phyloP scores from a whole-genome alignment of 2,329 filamentous ascomycete genomes.

The Colletotrichum coccodes region DNA sequence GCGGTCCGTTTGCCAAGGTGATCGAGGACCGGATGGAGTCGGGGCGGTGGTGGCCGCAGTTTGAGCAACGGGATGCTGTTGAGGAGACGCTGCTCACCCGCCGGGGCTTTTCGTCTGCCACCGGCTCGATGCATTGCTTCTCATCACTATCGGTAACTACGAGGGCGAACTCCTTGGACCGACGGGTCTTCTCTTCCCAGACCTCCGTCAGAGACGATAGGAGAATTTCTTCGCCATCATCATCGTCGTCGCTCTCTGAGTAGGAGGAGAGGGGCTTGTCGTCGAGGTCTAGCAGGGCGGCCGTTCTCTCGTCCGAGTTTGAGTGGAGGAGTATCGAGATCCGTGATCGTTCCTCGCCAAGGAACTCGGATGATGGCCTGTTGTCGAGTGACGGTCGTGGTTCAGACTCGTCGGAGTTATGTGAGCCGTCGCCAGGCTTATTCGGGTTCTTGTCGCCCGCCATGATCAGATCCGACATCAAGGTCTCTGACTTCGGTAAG shows the following conservation, averaged over 20 bases:
- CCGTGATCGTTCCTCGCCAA: constrained; percentile 16
- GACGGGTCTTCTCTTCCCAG: constrained; percentile 10
- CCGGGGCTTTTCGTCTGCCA: neutral
- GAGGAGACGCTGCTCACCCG: neutral
- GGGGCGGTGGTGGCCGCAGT: constrained; percentile 13
- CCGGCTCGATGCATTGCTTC: neutral
- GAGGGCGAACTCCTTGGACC: neutral
- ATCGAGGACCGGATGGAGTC: neutral
- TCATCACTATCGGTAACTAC: neutral
- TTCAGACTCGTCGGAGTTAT: neutral
- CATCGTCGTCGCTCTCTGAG: constrained; percentile 9
- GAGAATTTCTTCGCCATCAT: neutral
- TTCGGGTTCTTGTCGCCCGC: neutral
- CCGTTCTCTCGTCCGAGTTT: neutral
- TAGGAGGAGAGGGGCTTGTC: neutral
- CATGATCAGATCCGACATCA: neutral
- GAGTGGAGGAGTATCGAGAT: constrained; percentile 10
- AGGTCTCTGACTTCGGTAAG: neutral
- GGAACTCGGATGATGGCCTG: constrained; percentile 17
- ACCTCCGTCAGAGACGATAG: constrained; percentile 7
- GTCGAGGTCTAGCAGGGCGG: neutral
- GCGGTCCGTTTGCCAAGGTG: neutral
- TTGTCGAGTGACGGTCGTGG: neutral
- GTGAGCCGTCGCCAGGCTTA: neutral
- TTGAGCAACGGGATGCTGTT: neutral